Conservation (phyloP, 345 rosid species). For the sweet orange (Citrus sinensis) region DVS_A1.0 CM039165.1:22903001-22903500, state of each 20-base stretch:
- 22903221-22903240: neutral
- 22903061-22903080: neutral
- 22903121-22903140: neutral
- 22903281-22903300: neutral
- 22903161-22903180: neutral
- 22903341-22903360: neutral
- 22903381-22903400: neutral
- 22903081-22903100: neutral
- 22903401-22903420: neutral
- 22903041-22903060: neutral
- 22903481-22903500: slow-evolving; percentile 23
- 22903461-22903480: neutral
- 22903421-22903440: neutral
- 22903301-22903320: neutral
- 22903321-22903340: neutral
- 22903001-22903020: too few species aligned
- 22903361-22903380: neutral
- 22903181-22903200: neutral
- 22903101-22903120: neutral
- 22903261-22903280: neutral
- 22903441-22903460: neutral
- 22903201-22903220: neutral
- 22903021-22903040: neutral
- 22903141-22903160: neutral
- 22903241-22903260: neutral